Evolutionary conservation across 2,329 filamentous ascomycete species (phyloP), one percentile per base, ranked within the genome.

Genomic region (Fusarium brevicatenulatum): DNA sequence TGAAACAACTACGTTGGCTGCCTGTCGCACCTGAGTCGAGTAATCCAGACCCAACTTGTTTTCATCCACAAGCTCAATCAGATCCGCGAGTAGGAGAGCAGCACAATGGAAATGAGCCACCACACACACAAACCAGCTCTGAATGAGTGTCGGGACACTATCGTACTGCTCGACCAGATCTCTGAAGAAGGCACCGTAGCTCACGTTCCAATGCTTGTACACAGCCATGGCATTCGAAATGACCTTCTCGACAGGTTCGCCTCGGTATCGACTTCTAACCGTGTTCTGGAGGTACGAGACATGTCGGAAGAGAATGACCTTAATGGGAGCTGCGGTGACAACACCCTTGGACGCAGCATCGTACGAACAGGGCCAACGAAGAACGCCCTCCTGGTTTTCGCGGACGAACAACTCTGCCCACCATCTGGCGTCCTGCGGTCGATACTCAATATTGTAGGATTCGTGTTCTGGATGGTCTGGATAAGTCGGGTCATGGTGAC

Each of bases 41-140:
- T 71, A 70, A 9, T 77, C 74, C 4, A 76, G 19, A 6, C 80
- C 81, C 18, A 81, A 66, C 6, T 73, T 70, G 15, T 77, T 74
- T 46, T 82, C 80, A 57, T 90, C 88, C 28, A 89, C 83, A 32
- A 82, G 78, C 52, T 87, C 85, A 18, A 91, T 80, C 8, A 86
- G 77, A 63, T 91, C 88, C 39, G 87, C 86, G 9, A 90, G 79
- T 30, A 90, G 81, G 46, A 91, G 83, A 0, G 84, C 83, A 5
- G 85, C 89, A 7, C 90, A 84, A 70, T 90, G 86, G 85, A 88
- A 91, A 70, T 90, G 89, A 1, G 86, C 86, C 1, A 85, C 81
- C 30, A 91, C 83, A 58, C 88, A 86, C 19, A 89, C 83, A 67
- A 89, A 90, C 89, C 89, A 91, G 46, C 88, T 88, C 73, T 89